Percentiles rank a stretch among this genome's conserved stretches.
These are phyloP conservation scores for Exserohilum turcica DNA, from an alignment of 2,329 filamentous ascomycete genomes.

Conservation along the genomic window DNA sequence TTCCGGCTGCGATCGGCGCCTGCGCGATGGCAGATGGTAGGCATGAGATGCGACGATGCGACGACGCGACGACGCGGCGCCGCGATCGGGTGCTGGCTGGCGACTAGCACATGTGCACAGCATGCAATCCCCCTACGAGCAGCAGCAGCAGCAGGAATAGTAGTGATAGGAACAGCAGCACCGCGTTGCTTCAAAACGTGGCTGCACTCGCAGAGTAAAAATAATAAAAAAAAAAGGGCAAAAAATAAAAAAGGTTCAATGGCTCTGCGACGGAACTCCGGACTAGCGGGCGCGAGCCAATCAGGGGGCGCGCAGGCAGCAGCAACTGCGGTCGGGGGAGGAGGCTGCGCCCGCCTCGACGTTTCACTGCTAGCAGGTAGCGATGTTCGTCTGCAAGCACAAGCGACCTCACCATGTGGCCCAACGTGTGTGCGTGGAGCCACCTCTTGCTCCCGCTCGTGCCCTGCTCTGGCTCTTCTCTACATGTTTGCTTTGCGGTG, in stretches of 20 bases:
- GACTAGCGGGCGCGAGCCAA: background rate
- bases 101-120: too few relatives aligned
- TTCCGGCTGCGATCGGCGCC: constrained; percentile 9
- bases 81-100: constrained; percentile 4
- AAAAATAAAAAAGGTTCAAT: background rate
- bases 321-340: background rate
- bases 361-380: constrained; percentile 8
- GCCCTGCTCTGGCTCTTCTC: background rate
- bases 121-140: too few relatives aligned
- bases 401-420: too few relatives aligned
- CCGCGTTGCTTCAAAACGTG: background rate
- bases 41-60: constrained; percentile 11
- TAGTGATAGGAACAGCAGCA: too few relatives aligned
- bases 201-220: background rate
- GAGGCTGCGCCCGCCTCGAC: constrained; percentile 6
- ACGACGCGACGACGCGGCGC: constrained; percentile 9
- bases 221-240: background rate
- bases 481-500: background rate
- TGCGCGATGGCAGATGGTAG: background rate
- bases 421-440: too few relatives aligned
- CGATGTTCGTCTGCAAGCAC: too few relatives aligned
- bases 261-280: background rate
- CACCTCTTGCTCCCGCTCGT: constrained; percentile 2
- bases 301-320: background rate
- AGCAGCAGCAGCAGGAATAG: too few relatives aligned